Conservation (phyloP, 1,139 yeast species). For the Taphrina communis region DNA sequence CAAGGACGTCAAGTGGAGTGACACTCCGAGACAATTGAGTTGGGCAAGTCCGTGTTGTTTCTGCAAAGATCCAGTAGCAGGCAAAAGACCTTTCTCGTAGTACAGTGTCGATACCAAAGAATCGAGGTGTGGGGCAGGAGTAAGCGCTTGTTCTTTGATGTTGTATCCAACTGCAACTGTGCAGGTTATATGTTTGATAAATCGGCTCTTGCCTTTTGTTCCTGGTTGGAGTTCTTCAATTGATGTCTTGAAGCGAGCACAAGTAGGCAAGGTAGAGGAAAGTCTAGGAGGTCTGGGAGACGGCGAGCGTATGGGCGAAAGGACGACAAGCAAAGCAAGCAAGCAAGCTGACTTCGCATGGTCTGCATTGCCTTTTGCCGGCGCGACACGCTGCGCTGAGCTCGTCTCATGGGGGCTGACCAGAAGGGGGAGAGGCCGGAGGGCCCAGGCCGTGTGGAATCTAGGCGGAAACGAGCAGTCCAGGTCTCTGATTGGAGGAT, state of each 20-base stretch:
- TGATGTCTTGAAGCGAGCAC: neutral
- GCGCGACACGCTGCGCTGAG: slow-evolving; percentile 4
- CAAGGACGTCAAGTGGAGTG: neutral
- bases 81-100: neutral
- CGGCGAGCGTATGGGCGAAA: too few relatives aligned
- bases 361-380: neutral
- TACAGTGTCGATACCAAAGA: neutral
- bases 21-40: too few relatives aligned
- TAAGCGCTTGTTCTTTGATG: neutral
- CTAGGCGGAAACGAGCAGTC: neutral
- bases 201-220: too few relatives aligned
- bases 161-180: too few relatives aligned
- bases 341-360: neutral
- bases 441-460: slow-evolving; percentile 1
- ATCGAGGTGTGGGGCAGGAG: slow-evolving; percentile 1
- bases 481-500: slow-evolving; percentile 3
- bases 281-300: too few relatives aligned
- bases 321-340: neutral
- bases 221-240: too few relatives aligned
- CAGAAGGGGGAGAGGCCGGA: neutral
- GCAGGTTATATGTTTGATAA: too few relatives aligned
- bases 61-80: neutral
- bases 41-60: too few relatives aligned
- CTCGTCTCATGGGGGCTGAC: neutral
- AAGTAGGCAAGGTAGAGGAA: neutral